Evolutionary conservation across 2,329 filamentous ascomycete genomes (phyloP).

Genomic region (Thielaviopsis punctulata): DNA sequence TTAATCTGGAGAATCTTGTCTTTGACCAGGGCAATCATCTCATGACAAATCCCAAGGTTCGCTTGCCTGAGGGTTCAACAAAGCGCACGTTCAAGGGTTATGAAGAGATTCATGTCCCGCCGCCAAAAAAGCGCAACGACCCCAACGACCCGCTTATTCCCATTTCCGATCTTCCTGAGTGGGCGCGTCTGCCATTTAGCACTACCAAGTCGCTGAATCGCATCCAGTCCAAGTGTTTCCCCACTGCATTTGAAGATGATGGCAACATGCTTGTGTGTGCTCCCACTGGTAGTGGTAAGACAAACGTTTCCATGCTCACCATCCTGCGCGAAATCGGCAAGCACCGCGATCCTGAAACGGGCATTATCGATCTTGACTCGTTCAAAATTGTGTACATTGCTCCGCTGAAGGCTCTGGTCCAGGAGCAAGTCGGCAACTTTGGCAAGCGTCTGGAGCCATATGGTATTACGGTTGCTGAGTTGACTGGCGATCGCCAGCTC

Average conservation of each 20-base stretch:
- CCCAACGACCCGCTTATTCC: conserved; percentile 67
- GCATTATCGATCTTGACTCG: conserved; percentile 86
- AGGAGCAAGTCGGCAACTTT: conserved; percentile 97
- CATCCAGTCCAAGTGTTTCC: conserved; percentile 87
- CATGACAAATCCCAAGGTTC: conserved; percentile 97
- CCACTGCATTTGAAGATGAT: conserved; percentile 79
- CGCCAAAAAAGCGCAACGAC: conserved; percentile 74
- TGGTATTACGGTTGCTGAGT: conserved; percentile 81
- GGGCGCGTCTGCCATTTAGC: conserved; percentile 76
- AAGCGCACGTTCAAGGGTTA: conserved; percentile 96
- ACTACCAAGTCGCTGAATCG: conserved; percentile 77
- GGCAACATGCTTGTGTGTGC: conserved; percentile 97
- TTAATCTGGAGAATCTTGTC: conserved; percentile 89
- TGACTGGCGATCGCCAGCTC: conserved; percentile 93
- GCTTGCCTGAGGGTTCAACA: conserved; percentile 81
- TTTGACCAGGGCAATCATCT: conserved; percentile 98
- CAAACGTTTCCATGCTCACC: conserved; percentile 93
- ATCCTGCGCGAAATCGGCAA: conserved; percentile 96
- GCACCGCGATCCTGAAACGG: conserved; percentile 71
- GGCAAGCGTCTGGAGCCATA: conserved; percentile 79
- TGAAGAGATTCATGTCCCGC: conserved; percentile 92
- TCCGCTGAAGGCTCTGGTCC: conserved; percentile 84
- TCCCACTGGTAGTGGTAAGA: conserved; percentile 93
- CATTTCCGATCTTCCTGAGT: conserved; percentile 77
- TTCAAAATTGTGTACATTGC: conserved; percentile 99